phyloP scores from a whole-genome alignment of 2,329 filamentous ascomycete species.

The Mycosphaerella arachidis region DNA sequence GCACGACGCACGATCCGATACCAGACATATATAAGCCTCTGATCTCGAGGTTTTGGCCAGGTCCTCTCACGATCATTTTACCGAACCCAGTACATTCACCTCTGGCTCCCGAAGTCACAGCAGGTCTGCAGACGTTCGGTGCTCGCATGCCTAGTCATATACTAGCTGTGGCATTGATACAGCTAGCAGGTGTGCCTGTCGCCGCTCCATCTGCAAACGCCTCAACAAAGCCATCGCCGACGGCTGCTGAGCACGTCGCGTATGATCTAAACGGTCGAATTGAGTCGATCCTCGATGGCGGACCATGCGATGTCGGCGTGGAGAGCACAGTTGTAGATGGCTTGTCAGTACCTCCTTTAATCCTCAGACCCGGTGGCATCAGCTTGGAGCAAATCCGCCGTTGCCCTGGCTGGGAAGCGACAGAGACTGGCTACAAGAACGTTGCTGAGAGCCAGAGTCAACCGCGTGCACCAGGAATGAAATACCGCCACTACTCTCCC shows the following conservation, averaged over 20 bases:
- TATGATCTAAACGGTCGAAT: conserved; percentile 81
- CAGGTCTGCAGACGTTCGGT: conserved; percentile 77
- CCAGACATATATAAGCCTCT: conserved; percentile 73
- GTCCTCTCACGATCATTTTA: conserved; percentile 84
- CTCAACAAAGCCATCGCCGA: conserved; percentile 87
- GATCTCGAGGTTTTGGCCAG: conserved; percentile 86
- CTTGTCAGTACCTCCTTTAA: conserved; percentile 70
- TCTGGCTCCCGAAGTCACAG: conserved; percentile 88
- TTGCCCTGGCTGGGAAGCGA: conserved; percentile 76
- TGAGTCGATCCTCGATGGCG: conserved; percentile 82
- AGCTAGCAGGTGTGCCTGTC: conserved; percentile 69
- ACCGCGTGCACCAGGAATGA: conserved; percentile 93
- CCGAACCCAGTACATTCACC: conserved; percentile 65
- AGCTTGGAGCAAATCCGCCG: conserved; percentile 71
- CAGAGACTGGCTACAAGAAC: conserved; percentile 74
- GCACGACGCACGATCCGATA: conserved; percentile 45
- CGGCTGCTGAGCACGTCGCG: conserved; percentile 80
- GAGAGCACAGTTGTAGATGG: conserved; percentile 97
- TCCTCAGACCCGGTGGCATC: conserved; percentile 82
- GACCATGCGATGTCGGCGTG: conserved; percentile 79
- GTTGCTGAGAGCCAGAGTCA: conserved; percentile 58
- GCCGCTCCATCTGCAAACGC: conserved; percentile 93
- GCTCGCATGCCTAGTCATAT: conserved; percentile 81
- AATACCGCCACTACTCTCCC: conserved; percentile 96
- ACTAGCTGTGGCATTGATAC: conserved; percentile 83